Evolutionary conservation across 352 stramenopile genomes (phyloP).

Genomic region (Pythium monospermum): DNA sequence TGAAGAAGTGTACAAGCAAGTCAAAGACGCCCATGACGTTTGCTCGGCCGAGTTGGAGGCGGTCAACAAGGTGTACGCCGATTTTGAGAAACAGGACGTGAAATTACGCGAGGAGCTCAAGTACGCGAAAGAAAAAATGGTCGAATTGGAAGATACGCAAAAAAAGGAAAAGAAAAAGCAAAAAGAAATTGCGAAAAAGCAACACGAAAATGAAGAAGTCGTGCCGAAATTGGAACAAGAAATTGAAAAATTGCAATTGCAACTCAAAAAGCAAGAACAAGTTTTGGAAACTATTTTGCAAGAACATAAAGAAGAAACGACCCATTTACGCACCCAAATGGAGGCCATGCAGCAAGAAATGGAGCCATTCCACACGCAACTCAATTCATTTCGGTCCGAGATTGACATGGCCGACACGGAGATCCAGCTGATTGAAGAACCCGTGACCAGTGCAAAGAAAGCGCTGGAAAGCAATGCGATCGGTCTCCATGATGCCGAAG

Average conservation of each 20-base stretch:
- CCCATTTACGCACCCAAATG: conserved; percentile 66
- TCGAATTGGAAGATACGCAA: conserved; percentile 88
- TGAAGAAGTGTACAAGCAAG: conserved; percentile 70
- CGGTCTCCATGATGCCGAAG: conserved; percentile 48
- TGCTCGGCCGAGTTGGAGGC: conserved; percentile 84
- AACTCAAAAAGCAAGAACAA: conserved; percentile 81
- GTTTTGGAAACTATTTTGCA: conserved; percentile 85
- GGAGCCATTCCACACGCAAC: conserved; percentile 60
- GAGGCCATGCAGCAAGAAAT: conserved; percentile 77
- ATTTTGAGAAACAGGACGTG: conserved; percentile 97
- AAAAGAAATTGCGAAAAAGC: conserved; percentile 72
- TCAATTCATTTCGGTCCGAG: conserved; percentile 65
- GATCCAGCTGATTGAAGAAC: conserved; percentile 71
- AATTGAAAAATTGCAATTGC: conserved; percentile 58
- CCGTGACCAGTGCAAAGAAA: conserved; percentile 73
- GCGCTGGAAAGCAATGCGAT: conserved; percentile 61
- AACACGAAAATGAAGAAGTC: conserved; percentile 82
- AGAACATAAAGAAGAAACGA: conserved; percentile 70
- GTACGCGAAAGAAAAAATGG: conserved; percentile 90
- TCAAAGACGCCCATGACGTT: conserved; percentile 82
- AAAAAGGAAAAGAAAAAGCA: conserved; percentile 92
- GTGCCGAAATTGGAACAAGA: conserved; percentile 87
- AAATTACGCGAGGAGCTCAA: conserved; percentile 98
- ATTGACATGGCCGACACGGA: conserved; percentile 81
- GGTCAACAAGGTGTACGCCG: conserved; percentile 91